Evolutionary conservation across 305 asterid species (phyloP), one percentile per base, ranked within the genome.

Genomic region (Petunia hybrid): DNA sequence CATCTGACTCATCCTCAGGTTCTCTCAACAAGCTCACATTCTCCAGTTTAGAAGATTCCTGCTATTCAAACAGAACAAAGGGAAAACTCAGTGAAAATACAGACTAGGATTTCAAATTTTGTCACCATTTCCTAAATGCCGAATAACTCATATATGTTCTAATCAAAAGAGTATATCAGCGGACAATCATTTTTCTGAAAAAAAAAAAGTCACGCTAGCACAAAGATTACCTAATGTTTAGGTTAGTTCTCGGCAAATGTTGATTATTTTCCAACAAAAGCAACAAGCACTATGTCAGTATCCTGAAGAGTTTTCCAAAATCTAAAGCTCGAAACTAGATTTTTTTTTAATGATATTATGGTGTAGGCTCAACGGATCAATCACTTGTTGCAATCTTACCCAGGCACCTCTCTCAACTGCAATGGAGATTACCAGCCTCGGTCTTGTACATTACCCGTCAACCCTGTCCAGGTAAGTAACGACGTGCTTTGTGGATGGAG

Each of bases 1-100:
- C 98, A 87, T 93, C 95, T 6, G 97, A 82, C 2, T 90, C 95
- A 84, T 89, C 90, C 75, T 53, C 84, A 8, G 66, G 87, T 80
- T 88, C 90, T 75, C 84, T 79, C 43, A 78, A 70, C 66, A 83
- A 67, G 68, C 87, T 84, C 86, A 84, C 80, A 55, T 84, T 85
- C 70, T 85, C 91, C 41, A 83, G 71, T 87, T 84, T 86, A 82
- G 64, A 84, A 84, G 88, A 77, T 89, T 88, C 93, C 98, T 92
- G 84, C 57, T 38, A 68, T 69, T 64, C 69, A 83, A 78, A 48
- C 63, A 85, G 67, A 63, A 70, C 41, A 43, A 46, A 75, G 35
- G 57, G 38, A 8, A 46, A 84, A 80, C 9, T 80, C 45, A 74
- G n/a, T n/a, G 51, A 13, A 55, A 5, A 75, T 14, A 74, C 36